Evolutionary conservation across 1,284 basidiomycete species (phyloP).

Genomic region (Takashimella koratensis): DNA sequence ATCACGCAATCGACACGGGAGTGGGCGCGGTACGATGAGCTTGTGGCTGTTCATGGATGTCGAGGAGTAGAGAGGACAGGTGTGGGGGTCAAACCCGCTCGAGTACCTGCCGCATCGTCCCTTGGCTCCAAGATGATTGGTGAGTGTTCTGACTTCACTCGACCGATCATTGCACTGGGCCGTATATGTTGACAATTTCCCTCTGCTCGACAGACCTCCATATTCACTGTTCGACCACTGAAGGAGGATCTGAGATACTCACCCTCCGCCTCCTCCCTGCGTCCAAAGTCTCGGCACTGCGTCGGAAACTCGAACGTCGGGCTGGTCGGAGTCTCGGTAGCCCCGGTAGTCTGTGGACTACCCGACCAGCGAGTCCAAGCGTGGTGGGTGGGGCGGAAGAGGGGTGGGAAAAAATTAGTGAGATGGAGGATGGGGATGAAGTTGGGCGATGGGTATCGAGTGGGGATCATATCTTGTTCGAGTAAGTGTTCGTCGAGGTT

Average conservation of each 20-base stretch:
- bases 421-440: constrained; percentile 16
- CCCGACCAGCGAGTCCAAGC: too few species aligned
- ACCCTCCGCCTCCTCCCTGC: constrained; percentile 12
- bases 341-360: constrained; percentile 5
- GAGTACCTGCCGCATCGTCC: not conserved
- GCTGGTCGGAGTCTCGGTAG: constrained; percentile 2
- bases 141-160: constrained; percentile 13
- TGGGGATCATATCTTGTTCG: constrained; percentile 12
- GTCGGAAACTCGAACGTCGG: constrained; percentile 7
- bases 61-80: too few species aligned
- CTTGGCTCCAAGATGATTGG: constrained; percentile 37
- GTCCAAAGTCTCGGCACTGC: constrained; percentile 1
- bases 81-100: too few species aligned
- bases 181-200: not conserved
- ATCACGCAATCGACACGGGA: not conserved
- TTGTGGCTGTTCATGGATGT: constrained; percentile 19
- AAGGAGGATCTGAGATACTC: constrained; percentile 2
- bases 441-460: constrained; percentile 19
- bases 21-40: constrained; percentile 32
- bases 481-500: too few species aligned
- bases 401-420: constrained; percentile 20
- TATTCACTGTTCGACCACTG: not conserved
- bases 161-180: not conserved
- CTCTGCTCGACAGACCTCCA: constrained; percentile 5
- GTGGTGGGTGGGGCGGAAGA: too few species aligned